Evolutionary conservation across 2,329 filamentous ascomycete genomes (phyloP), one percentile per base, ranked within the genome.

Genomic region (Colletotrichum sp.): DNA sequence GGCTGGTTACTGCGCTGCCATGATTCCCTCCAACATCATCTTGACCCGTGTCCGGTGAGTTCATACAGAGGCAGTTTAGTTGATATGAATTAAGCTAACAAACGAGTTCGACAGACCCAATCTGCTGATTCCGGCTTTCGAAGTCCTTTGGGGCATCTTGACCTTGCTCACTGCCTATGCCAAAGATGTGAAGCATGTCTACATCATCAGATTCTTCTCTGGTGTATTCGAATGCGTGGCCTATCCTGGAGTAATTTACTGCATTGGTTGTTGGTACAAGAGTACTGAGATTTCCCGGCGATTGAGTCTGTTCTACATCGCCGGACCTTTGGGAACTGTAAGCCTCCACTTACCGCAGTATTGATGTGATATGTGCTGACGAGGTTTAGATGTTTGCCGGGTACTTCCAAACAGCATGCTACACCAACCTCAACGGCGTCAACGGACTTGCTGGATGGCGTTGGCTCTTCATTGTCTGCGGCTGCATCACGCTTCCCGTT

Each of bases 21-120:
- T 93, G 81, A 85, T 93, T 16, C 91, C 91, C 0, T 90, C 88
- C 70, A 93, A 92, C 79, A 81, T 93, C n/a, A 90, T 91, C 7
- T 86, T 94, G 6, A 90, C 86, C 21, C 80, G 82, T 21, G 71
- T 85, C 8, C 84, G 70, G 70, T 72, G 26, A 44, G 70, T 60
- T n/a, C 1, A 13, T 21, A 21, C 10, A 21, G 44, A 13, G 1
- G 1, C 10, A 52, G 2, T 7, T 3, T 7, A 52, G n/a, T 21
- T 21, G 10, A 21, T 21, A 49, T 21, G 44, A 13, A 13, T 4
- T 3, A 5, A 52, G 44, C 44, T 52, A 13, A 52, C 10, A 13
- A 52, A 8, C 3, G n/a, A 4, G 5, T 52, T 21, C 10, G n/a
- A 21, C 44, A 52, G 44, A 18, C 74, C 90, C 85, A 83, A 79